Conservation (phyloP, 2,329 filamentous ascomycete species). For the Paraphaeosphaeria sporulosa region DNA sequence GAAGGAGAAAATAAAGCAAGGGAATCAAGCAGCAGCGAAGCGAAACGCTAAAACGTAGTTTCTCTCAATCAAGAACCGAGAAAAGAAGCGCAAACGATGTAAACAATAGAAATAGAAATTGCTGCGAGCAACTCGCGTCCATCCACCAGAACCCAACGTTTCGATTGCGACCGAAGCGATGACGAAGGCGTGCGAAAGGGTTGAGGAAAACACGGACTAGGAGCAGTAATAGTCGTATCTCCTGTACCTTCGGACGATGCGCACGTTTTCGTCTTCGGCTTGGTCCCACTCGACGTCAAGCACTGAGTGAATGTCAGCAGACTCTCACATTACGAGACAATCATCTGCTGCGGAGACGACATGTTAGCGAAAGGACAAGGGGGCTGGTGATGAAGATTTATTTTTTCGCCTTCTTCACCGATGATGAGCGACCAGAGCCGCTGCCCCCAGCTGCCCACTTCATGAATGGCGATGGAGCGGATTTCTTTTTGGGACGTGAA, state of each 20-base stretch:
- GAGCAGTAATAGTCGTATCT: conserved; percentile 10
- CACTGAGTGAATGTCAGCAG: conserved; percentile 19
- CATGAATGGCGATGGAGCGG: conserved; percentile 17
- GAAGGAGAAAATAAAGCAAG: conserved; percentile 2
- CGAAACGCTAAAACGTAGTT: conserved; percentile 29
- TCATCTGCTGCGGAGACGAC: conserved; percentile 9
- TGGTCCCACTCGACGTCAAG: conserved; percentile 16
- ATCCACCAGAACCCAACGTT: conserved; percentile 6
- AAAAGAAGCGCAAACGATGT: conserved; percentile 18
- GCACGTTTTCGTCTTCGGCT: conserved; percentile 16
- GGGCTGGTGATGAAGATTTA: conserved; percentile 8
- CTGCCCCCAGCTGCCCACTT: conserved; percentile 19
- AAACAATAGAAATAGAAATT: neutral
- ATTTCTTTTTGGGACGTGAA: conserved; percentile 4
- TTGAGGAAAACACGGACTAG: neutral
- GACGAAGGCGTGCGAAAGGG: conserved; percentile 1
- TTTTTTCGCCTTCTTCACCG: conserved; percentile 16
- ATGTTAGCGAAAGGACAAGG: conserved; percentile 11
- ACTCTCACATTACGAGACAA: conserved; percentile 17
- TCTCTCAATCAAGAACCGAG: conserved; percentile 34
- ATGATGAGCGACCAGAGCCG: conserved; percentile 14
- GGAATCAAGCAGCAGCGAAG: conserved; percentile 9
- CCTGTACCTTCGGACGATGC: conserved; percentile 17
- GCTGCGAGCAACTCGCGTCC: neutral
- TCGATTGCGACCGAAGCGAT: neutral